Conservation (phyloP, 2,329 filamentous ascomycete species). For the Xylariaceae sp. region DNA sequence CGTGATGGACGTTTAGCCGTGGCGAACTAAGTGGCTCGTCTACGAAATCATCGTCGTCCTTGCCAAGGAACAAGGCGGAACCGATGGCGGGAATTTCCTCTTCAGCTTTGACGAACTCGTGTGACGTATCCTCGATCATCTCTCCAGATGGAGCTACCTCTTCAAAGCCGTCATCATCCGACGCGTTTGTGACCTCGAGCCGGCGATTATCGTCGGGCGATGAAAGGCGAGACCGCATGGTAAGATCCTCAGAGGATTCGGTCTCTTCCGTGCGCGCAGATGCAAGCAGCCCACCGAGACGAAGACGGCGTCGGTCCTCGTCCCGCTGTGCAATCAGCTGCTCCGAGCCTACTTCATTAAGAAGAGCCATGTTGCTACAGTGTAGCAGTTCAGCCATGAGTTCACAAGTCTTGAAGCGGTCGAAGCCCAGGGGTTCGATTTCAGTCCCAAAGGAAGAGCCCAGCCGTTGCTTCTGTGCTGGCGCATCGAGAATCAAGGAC, state of each 20-base stretch:
- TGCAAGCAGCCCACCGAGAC: slow-evolving; percentile 70
- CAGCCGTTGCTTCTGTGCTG: slow-evolving; percentile 66
- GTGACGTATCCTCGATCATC: slow-evolving; percentile 65
- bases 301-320: slow-evolving; percentile 71
- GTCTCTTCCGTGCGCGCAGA: slow-evolving; percentile 35
- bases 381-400: slow-evolving; percentile 96
- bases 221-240: slow-evolving; percentile 49
- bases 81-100: slow-evolving; percentile 42
- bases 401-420: slow-evolving; percentile 98
- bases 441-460: slow-evolving; percentile 84
- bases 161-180: slow-evolving; percentile 90
- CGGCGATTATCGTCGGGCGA: slow-evolving; percentile 57
- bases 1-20: slow-evolving; percentile 55
- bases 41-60: slow-evolving; percentile 69
- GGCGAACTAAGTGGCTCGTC: slow-evolving; percentile 71
- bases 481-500: slow-evolving; percentile 75
- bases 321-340: slow-evolving; percentile 78
- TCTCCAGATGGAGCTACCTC: slow-evolving; percentile 70
- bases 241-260: slow-evolving; percentile 55
- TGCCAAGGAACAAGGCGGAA: slow-evolving; percentile 43
- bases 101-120: slow-evolving; percentile 60
- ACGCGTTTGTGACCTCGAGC: slow-evolving; percentile 72
- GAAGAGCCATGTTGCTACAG: slow-evolving; percentile 95
- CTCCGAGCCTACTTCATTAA: slow-evolving; percentile 89
- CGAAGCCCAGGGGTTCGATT: slow-evolving; percentile 92